These are phyloP conservation scores for Trypethelium eluteriae DNA, from an alignment of 495 filamentous ascomycete species.

Conservation along the genomic window DNA sequence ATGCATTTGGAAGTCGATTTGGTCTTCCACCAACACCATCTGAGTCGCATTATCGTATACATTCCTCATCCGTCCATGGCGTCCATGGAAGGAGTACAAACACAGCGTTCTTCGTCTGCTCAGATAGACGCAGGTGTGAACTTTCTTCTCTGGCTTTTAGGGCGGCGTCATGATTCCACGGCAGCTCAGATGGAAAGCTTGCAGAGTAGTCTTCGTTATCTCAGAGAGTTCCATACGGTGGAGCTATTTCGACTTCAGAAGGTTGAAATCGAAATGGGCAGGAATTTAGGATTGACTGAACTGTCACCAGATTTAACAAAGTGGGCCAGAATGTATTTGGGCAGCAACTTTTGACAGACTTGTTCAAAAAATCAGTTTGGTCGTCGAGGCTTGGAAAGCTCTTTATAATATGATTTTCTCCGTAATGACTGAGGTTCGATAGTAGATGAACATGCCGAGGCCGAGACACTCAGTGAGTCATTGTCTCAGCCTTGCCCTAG, in stretches of 20 bases:
- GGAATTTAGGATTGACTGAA: neutral
- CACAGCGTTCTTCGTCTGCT: neutral
- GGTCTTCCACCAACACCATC: neutral
- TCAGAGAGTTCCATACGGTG: neutral
- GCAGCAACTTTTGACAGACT: neutral
- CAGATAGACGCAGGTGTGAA: conserved; percentile 1
- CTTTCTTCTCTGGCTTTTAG: neutral
- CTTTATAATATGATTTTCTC: too few species aligned
- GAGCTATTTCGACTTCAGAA: conserved; percentile 7
- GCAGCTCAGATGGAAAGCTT: conserved; percentile 5
- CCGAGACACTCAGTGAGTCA: too few species aligned
- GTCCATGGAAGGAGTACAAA: neutral
- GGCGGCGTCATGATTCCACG: conserved; percentile 2
- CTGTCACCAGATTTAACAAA: conserved; percentile 1
- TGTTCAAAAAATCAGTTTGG: neutral
- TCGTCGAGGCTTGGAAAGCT: neutral
- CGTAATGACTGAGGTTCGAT: too few species aligned
- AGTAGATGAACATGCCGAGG: too few species aligned
- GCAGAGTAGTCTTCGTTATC: conserved; percentile 6
- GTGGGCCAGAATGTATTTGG: conserved; percentile 7
- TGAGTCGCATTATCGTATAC: conserved; percentile 1
- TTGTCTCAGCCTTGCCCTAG: too few species aligned
- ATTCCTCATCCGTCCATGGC: neutral
- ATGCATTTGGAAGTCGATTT: conserved; percentile 1
- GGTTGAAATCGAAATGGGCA: conserved; percentile 3